Evolutionary conservation across 176 grass and related monocot species (phyloP).

Genomic region (Oryza coarctata): DNA sequence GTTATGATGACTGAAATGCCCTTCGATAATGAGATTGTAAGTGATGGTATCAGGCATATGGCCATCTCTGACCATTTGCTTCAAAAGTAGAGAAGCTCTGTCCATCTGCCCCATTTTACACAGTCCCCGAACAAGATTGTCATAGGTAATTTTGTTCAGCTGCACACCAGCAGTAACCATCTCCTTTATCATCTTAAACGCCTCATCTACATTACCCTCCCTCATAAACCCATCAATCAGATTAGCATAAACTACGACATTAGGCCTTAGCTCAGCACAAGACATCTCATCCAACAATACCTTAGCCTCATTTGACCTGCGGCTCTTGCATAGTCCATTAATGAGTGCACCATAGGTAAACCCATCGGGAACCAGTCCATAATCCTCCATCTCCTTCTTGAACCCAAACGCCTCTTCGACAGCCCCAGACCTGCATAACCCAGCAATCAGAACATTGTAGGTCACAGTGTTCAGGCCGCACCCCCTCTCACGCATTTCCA

Average conservation of each 20-base stretch:
- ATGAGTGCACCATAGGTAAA: slow-evolving; percentile 62
- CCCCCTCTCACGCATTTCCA: slow-evolving; percentile 58
- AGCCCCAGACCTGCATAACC: slow-evolving; percentile 54
- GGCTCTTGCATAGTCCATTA: slow-evolving; percentile 52
- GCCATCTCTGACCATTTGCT: slow-evolving; percentile 51
- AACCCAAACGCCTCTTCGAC: slow-evolving; percentile 60
- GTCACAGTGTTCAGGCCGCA: slow-evolving; percentile 45
- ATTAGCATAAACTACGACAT: slow-evolving; percentile 53
- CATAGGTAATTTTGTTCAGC: slow-evolving; percentile 56
- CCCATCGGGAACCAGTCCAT: slow-evolving; percentile 46
- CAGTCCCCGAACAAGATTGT: slow-evolving; percentile 58
- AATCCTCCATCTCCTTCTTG: slow-evolving; percentile 66
- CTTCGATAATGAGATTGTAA: slow-evolving; percentile 70
- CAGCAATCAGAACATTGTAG: slow-evolving; percentile 65
- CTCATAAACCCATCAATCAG: slow-evolving; percentile 70
- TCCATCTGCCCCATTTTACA: slow-evolving; percentile 58
- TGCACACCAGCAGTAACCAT: slow-evolving; percentile 57
- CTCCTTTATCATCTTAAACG: slow-evolving; percentile 44
- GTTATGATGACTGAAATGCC: slow-evolving; percentile 40
- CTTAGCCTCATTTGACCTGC: slow-evolving; percentile 46
- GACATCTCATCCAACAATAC: slow-evolving; percentile 61
- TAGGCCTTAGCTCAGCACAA: slow-evolving; percentile 34
- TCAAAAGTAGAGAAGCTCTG: slow-evolving; percentile 44
- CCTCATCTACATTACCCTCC: slow-evolving; percentile 54
- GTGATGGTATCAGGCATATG: slow-evolving; percentile 45